These are phyloP conservation scores for Candida chauliodis DNA, from an alignment of 805 yeast genomes.

Conservation along the genomic window DNA sequence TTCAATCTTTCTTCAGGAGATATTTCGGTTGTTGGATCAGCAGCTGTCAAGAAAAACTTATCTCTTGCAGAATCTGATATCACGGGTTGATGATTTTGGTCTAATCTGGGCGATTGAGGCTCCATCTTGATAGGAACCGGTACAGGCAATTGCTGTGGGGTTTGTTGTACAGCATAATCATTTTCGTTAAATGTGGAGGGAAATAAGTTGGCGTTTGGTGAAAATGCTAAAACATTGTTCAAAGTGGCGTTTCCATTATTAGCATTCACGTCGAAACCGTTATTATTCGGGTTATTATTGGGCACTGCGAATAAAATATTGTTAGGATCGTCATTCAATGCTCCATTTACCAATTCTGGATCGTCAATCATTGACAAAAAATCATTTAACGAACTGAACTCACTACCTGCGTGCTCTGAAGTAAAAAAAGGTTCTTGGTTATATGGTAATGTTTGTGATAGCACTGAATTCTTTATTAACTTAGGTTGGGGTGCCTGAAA, in stretches of 20 bases:
- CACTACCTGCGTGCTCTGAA: slow-evolving; percentile 91
- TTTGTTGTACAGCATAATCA: slow-evolving; percentile 8
- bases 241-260: slow-evolving; percentile 13
- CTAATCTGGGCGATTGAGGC: slow-evolving; percentile 6
- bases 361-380: slow-evolving; percentile 89
- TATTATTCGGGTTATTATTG: slow-evolving; percentile 8
- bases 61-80: slow-evolving; percentile 80
- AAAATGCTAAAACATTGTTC: slow-evolving; percentile 24
- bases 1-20: slow-evolving; percentile 91
- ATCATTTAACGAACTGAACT: slow-evolving; percentile 84
- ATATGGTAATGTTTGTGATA: slow-evolving; percentile 40
- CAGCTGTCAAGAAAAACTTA: slow-evolving; percentile 91
- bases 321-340: slow-evolving; percentile 25
- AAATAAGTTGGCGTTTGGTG: slow-evolving; percentile 25
- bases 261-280: slow-evolving; percentile 3
- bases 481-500: slow-evolving; percentile 9
- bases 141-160: slow-evolving; percentile 10
- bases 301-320: slow-evolving; percentile 21
- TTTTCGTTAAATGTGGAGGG: slow-evolving; percentile 12
- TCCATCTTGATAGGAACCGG: slow-evolving; percentile 1
- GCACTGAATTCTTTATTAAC: slow-evolving; percentile 21
- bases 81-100: slow-evolving; percentile 26
- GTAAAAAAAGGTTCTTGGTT: slow-evolving; percentile 75
- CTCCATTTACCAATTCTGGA: slow-evolving; percentile 58
- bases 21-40: slow-evolving; percentile 92